A percentile compares a stretch with the other conserved stretches of the same genome.
phyloP scores from a whole-genome alignment of 1,139 yeast species.

The Lodderomyces parapsilosis region DNA sequence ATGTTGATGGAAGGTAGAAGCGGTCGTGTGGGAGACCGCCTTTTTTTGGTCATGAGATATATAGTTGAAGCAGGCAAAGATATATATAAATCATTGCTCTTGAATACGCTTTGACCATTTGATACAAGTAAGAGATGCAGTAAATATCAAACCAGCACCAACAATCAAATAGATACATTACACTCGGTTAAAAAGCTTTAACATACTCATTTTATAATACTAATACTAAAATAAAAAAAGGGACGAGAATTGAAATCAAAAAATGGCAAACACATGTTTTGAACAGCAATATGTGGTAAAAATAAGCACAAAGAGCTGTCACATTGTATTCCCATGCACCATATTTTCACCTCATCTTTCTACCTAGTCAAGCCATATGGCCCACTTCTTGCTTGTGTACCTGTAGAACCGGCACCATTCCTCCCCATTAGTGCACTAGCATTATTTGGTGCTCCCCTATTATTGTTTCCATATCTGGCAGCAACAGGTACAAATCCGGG shows the following conservation, averaged over 20 bases:
- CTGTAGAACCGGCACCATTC: slow-evolving; percentile 11
- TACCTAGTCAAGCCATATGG: slow-evolving; percentile 20
- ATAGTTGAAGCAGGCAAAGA: too few species aligned
- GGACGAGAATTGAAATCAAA: background rate
- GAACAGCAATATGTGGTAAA: too few species aligned
- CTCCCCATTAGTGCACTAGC: slow-evolving; percentile 15
- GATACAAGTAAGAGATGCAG: too few species aligned
- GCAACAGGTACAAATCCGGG: slow-evolving; percentile 21
- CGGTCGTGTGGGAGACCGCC: too few species aligned
- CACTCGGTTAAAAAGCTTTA: background rate
- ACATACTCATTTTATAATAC: slow-evolving; percentile 4
- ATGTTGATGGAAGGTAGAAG: background rate
- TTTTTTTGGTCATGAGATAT: background rate
- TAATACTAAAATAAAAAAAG: slow-evolving; percentile 2
- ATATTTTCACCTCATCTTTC: background rate
- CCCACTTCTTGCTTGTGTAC: slow-evolving; percentile 16
- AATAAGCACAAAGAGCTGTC: too few species aligned
- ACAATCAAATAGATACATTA: too few species aligned
- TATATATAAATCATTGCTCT: too few species aligned
- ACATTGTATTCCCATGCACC: too few species aligned
- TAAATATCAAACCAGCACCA: too few species aligned
- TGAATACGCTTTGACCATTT: too few species aligned
- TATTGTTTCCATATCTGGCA: slow-evolving; percentile 16
- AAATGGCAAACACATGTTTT: too few species aligned
- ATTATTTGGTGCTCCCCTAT: slow-evolving; percentile 14